Percentiles rank a stretch among this genome's conserved stretches.
These are phyloP conservation scores for Fusarium praegraminearum DNA, from an alignment of 2,329 filamentous ascomycete species.

Conservation along the genomic window DNA sequence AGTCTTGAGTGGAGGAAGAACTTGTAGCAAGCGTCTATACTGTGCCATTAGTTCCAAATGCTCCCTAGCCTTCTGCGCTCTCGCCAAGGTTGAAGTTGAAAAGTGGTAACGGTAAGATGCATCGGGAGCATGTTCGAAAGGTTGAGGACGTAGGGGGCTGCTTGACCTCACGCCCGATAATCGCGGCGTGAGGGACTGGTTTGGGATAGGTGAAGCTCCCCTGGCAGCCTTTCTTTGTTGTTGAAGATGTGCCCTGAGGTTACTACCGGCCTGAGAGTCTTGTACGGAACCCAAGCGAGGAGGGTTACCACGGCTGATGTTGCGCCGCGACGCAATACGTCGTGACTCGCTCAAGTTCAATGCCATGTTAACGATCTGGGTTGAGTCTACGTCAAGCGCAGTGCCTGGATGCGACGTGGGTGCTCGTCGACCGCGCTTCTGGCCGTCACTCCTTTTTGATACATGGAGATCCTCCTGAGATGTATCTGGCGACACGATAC, in stretches of 20 bases:
- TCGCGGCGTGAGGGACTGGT: slow-evolving; percentile 57
- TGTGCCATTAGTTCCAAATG: slow-evolving; percentile 88
- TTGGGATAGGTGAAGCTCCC: slow-evolving; percentile 69
- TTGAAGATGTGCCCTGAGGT: slow-evolving; percentile 76
- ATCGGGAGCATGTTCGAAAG: slow-evolving; percentile 60
- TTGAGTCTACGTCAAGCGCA: slow-evolving; percentile 77
- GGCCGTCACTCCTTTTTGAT: slow-evolving; percentile 38
- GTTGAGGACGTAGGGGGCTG: slow-evolving; percentile 60
- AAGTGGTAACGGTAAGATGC: slow-evolving; percentile 72
- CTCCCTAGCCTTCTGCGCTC: slow-evolving; percentile 85
- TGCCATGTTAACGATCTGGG: slow-evolving; percentile 93
- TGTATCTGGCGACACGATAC: slow-evolving; percentile 46
- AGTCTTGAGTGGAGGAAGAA: slow-evolving; percentile 78
- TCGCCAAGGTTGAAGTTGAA: slow-evolving; percentile 81
- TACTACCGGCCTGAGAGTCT: slow-evolving; percentile 66
- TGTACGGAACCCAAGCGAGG: slow-evolving; percentile 66
- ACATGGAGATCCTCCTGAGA: slow-evolving; percentile 45
- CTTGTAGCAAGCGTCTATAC: slow-evolving; percentile 82
- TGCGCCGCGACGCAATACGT: slow-evolving; percentile 71
- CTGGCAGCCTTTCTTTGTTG: slow-evolving; percentile 74
- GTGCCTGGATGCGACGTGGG: slow-evolving; percentile 36
- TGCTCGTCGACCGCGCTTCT: slow-evolving; percentile 33
- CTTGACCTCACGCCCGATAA: slow-evolving; percentile 56
- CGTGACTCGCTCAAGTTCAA: slow-evolving; percentile 87
- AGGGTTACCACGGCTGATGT: slow-evolving; percentile 63